phyloP scores from a whole-genome alignment of 1,139 yeast species.

The Pichia sp. region DNA sequence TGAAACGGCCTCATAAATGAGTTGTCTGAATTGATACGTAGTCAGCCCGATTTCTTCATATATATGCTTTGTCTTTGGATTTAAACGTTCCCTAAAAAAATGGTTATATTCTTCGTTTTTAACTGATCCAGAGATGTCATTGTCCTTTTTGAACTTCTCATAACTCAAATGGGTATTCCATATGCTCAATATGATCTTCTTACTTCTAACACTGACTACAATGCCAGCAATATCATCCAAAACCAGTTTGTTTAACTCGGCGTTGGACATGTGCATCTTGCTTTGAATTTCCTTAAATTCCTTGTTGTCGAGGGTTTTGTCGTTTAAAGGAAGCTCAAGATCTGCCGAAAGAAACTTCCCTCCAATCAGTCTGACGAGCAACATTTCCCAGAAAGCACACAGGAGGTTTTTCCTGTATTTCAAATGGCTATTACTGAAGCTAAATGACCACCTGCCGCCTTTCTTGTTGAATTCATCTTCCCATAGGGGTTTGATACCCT shows the following conservation, averaged over 20 bases:
- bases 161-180: slow-evolving; percentile 52
- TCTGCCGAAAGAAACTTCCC: slow-evolving; percentile 9
- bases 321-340: slow-evolving; percentile 7
- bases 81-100: slow-evolving; percentile 10
- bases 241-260: slow-evolving; percentile 17
- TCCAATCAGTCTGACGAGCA: slow-evolving; percentile 13
- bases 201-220: slow-evolving; percentile 48
- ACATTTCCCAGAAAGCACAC: slow-evolving; percentile 14
- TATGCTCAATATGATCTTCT: slow-evolving; percentile 48
- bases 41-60: slow-evolving; percentile 31
- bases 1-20: slow-evolving; percentile 38
- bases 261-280: slow-evolving; percentile 4
- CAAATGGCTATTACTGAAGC: slow-evolving; percentile 30
- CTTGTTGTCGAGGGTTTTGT: slow-evolving; percentile 10
- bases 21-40: slow-evolving; percentile 45
- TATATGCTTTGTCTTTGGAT: slow-evolving; percentile 11
- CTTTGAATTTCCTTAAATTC: slow-evolving; percentile 10
- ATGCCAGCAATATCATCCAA: slow-evolving; percentile 47
- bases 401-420: slow-evolving; percentile 3
- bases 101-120: slow-evolving; percentile 10
- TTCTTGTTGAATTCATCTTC: slow-evolving; percentile 60
- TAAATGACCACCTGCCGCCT: slow-evolving; percentile 57
- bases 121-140: slow-evolving; percentile 3
- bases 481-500: slow-evolving; percentile 68
- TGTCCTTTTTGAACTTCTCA: slow-evolving; percentile 22